Base-by-base conservation (phyloP, 1,284 basidiomycete genomes). In the Earliella scabrosa region DNA sequence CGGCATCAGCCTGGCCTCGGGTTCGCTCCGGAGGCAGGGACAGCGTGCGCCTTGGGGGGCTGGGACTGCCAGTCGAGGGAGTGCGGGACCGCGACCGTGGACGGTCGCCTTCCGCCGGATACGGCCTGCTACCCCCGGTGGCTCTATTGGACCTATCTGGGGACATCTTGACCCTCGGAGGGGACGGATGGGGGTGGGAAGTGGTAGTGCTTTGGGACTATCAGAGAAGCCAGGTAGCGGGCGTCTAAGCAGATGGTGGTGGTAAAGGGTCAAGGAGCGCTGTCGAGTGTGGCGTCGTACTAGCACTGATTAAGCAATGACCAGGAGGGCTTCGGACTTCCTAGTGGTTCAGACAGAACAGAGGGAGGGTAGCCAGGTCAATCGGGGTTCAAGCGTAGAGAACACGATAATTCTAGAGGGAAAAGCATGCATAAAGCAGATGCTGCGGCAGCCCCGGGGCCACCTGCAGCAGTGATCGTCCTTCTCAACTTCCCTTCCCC, bases 211-310 rank as follows among this genome's bases (percentile, higher is more conserved):
- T 26, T 11, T 43, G 11, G 26, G 21, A 24, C 2, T 43, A 23
- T 13, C 13, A 23, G 40, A 24, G 40, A 23, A n/a, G n/a, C n/a
- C n/a, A n/a, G n/a, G n/a, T n/a, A n/a, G n/a, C n/a, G n/a, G n/a
- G n/a, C n/a, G n/a, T n/a, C n/a, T n/a, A n/a, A n/a, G n/a, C n/a
- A n/a, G n/a, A n/a, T n/a, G n/a, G n/a, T n/a, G n/a, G n/a, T 43
- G 40, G 40, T 43, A 43, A 43, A 24, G 40, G 40, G 21, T 43
- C 40, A 43, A 43, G 40, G 23, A 43, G 40, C 40, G n/a, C n/a
- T n/a, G n/a, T n/a, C n/a, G n/a, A n/a, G n/a, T n/a, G n/a, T n/a
- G n/a, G n/a, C n/a, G n/a, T n/a, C n/a, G n/a, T n/a, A n/a, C n/a
- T n/a, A n/a, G n/a, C n/a, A n/a, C n/a, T n/a, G n/a, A n/a, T n/a